Base-by-base conservation (phyloP, 1,284 basidiomycete species). In the Sparassis latifolia region DNA sequence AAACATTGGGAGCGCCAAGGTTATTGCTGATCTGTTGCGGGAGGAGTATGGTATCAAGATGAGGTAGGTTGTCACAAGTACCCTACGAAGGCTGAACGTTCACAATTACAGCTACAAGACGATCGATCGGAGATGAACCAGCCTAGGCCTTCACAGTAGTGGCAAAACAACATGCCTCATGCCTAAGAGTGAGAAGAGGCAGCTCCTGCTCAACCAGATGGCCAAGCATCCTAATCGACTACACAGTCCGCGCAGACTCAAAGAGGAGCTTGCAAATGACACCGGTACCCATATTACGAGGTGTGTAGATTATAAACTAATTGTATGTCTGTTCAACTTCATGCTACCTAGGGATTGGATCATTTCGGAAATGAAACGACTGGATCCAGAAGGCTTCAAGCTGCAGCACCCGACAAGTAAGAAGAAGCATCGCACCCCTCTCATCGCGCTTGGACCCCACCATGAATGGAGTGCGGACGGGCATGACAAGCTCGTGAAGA, bases 401-500 rank as follows among this genome's bases (percentile, higher is more conserved):
- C 39, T 41, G 4, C 33, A 20, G 10, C 20, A 47, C 5, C 46
- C 38, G 37, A 47, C 37, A 5, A 27, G 28, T 3, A 47, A 47
- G 44, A 39, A 32, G 33, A 40, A 40, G 28, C 27, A 28, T n/a
- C 46, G 29, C 29, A 7, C 3, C n/a, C 35, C 20, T 10, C 39
- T 40, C 29, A 5, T 4, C 30, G 28, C 46, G 3, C 27, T 47
- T 40, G 37, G 46, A 20, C 39, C 41, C 10, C 46, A 47, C 32
- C 35, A 47, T 4, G 20, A 30, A 10, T 47, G 37, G 46, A 3
- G 35, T 30, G 65, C 53, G 5, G 65, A 70, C 56, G 68, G 69
- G 1, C 69, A 71, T 46, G 64, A 70, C 47, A 71, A 71, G 49
- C 58, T 71, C 5, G 55, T 61, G 35, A 45, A 47, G 33, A 69